These are phyloP conservation scores for Cucumis melo DNA, from an alignment of 306 rosid genomes.

Conservation along the genomic window DNA sequence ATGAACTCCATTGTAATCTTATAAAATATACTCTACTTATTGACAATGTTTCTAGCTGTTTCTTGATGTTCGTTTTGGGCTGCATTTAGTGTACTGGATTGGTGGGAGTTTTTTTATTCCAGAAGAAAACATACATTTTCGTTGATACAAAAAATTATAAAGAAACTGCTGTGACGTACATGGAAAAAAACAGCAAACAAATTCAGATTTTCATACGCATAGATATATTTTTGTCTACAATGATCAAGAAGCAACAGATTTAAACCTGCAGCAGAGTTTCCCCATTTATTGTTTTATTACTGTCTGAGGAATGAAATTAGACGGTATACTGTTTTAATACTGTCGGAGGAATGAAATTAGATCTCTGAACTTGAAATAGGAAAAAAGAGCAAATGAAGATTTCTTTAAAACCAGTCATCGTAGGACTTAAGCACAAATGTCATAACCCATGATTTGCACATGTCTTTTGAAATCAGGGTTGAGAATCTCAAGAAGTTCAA, in stretches of 20 bases:
- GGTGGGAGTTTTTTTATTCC: neutral
- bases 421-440: neutral
- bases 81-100: neutral
- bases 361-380: neutral
- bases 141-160: neutral
- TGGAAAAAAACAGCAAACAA: neutral
- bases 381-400: neutral
- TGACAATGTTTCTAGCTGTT: neutral
- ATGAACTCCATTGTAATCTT: neutral
- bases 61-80: neutral
- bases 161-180: neutral
- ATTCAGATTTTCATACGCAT: neutral
- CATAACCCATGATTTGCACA: too few species aligned
- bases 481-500: conserved; percentile 90
- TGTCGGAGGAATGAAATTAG: neutral
- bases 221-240: neutral
- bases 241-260: neutral
- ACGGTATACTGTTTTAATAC: too few species aligned
- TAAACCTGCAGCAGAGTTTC: neutral
- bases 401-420: neutral
- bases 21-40: neutral
- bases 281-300: neutral
- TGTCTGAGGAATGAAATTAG: neutral
- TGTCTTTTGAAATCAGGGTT: conserved; percentile 36
- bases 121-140: neutral